phyloP scores from a whole-genome alignment of 495 filamentous ascomycete species.

The Aspergillus kassunensis region DNA sequence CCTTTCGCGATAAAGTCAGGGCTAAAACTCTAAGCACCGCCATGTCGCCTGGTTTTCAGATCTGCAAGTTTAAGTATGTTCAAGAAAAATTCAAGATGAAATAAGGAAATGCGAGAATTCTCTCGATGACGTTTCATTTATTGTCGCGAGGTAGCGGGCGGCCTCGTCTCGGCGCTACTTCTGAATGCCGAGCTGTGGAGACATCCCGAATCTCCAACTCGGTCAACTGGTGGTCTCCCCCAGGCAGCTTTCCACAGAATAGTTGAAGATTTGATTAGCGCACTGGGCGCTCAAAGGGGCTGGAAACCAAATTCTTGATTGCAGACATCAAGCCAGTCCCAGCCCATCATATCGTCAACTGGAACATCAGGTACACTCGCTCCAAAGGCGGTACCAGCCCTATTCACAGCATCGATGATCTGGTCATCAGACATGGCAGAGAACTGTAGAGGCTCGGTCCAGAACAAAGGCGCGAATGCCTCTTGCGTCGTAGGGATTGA shows the following conservation, averaged over 20 bases:
- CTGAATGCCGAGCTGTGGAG: slow-evolving; percentile 31
- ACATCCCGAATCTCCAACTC: neutral
- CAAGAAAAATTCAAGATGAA: neutral
- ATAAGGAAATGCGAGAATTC: slow-evolving; percentile 1
- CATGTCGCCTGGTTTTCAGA: slow-evolving; percentile 20
- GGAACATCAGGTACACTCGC: slow-evolving; percentile 49
- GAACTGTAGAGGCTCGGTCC: slow-evolving; percentile 57
- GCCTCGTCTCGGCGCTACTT: slow-evolving; percentile 40
- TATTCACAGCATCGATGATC: slow-evolving; percentile 58
- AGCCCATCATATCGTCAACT: slow-evolving; percentile 51
- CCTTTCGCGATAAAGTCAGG: slow-evolving; percentile 27
- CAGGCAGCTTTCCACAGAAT: neutral
- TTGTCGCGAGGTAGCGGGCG: slow-evolving; percentile 1
- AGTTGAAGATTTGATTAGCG: too few relatives aligned
- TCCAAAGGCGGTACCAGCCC: slow-evolving; percentile 53
- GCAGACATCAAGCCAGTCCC: slow-evolving; percentile 60
- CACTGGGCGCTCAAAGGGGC: neutral
- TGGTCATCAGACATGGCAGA: slow-evolving; percentile 66
- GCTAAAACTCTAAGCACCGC: slow-evolving; percentile 27
- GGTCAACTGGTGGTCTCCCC: too few relatives aligned
- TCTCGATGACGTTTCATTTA: slow-evolving; percentile 7
- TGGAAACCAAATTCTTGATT: slow-evolving; percentile 42
- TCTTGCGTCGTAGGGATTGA: slow-evolving; percentile 17
- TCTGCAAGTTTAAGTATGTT: neutral
- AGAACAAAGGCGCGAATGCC: slow-evolving; percentile 28